A percentile compares a stretch with the other conserved stretches of the same genome.
Conservation (phyloP, 345 rosid genomes). For the Salix brachista region DNA sequence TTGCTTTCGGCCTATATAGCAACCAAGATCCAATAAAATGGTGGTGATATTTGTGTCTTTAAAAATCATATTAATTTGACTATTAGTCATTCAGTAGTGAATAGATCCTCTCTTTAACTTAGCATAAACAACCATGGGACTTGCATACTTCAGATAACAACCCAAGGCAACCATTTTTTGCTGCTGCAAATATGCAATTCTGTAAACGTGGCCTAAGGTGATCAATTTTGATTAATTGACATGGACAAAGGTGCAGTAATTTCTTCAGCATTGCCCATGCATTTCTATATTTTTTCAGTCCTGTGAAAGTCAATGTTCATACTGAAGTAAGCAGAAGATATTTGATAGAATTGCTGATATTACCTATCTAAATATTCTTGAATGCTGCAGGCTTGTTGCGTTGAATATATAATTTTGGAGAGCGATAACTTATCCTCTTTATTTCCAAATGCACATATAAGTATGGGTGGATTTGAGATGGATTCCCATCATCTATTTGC, state of each 20-base stretch:
- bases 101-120: not conserved
- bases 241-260: not conserved
- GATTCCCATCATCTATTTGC: conserved; percentile 66
- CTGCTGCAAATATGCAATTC: not conserved
- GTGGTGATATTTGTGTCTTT: not conserved
- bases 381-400: conserved; percentile 72
- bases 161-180: not conserved
- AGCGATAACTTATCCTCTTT: conserved; percentile 77
- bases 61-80: not conserved
- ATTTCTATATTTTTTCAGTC: not conserved
- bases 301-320: not conserved
- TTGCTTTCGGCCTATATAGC: not conserved
- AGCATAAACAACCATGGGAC: not conserved
- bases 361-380: not conserved
- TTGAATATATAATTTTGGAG: conserved; percentile 86
- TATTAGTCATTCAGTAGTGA: not conserved
- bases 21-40: not conserved
- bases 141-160: not conserved
- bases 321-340: not conserved
- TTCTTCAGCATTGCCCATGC: not conserved
- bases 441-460: conserved; percentile 74
- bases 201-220: not conserved
- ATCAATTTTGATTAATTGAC: not conserved
- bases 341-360: not conserved
- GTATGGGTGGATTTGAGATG: conserved; percentile 52